Evolutionary conservation across 78 protist species (phyloP), one percentile per base, ranked within the genome.

Genomic region (Dictyostelium brefeldianum): DNA sequence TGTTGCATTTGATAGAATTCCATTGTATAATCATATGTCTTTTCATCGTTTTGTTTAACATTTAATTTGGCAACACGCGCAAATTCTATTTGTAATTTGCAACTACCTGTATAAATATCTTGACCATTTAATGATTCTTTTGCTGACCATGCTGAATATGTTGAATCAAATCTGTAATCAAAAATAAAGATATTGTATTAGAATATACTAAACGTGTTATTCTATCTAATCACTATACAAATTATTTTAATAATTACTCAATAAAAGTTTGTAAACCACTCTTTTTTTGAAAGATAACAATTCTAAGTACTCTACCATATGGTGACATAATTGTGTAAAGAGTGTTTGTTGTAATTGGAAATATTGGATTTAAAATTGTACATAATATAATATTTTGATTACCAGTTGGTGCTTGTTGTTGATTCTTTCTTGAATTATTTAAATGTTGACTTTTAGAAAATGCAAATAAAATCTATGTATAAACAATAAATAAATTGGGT

Each of bases 261-360:
- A 89, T 78, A 78, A 89, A 81, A 14, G 94, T 82, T 89, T 89
- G 94, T 56, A 89, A 46, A 57, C 94, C 94, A 50, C 64, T 75
- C 57, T 89, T 89, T 31, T 90, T 91, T 50, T 83, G 85, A 75
- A 92, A 92, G 41, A 92, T 92, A 41, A 92, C 95, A 43, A 92
- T 80, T 56, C 90, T 74, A n/a, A 83, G n/a, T 17, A 92, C 95
- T 53, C 85, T 56, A 7, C 95, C 95, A 54, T 92, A 92, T 20
- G 82, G 89, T 57, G 95, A 92, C 74, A 92, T 71, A 48, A 92
- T 92, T 11, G 27, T 22, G 9, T 82, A 51, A 9, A 92, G 9
- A 1, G 84, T 78, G 47, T 67, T 46, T 14, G 90, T 84, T 7
- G 95, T 83, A 18, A 92, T 83, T 14, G 84, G 85, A 22, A 46